Evolutionary conservation across 257 asterid genomes (phyloP), one percentile per base, ranked within the genome.

Genomic region (Nicotiana paniculata): DNA sequence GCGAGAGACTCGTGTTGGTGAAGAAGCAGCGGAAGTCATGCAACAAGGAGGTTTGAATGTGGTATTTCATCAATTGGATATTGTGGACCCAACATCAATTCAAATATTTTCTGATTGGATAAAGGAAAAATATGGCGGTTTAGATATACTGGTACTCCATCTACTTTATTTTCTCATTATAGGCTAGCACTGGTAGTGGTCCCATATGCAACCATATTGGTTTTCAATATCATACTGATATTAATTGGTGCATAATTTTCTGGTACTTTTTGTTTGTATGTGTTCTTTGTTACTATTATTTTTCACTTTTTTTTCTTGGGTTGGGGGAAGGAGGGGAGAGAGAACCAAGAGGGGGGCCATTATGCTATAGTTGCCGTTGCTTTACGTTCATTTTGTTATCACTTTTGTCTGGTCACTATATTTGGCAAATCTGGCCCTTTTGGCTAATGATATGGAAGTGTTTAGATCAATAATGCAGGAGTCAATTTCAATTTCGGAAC

Each of bases 381-480:
- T 67, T 69, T 54, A 4, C 48, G 9, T 30, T 17, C 77, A 18
- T 46, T 21, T 28, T 48, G 11, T 46, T 3, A 43, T 57, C 67
- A 3, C 0, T 54, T 51, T 54, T 43, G 15, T 57, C 18, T 58
- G 39, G 15, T 7, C 61, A 57, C 63, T 68, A 4, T 59, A 11
- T 26, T 81, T 77, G 58, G 10, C 48, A 18, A 70, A 26, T 55
- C 18, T 67, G 12, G 46, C 8, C 26, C n/a, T 15, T 54, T 57
- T 46, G 24, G 39, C 59, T 84, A 87, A 83, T 76, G 59, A 18
- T 82, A 46, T 28, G 69, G 77, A 69, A 75, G 76, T 83, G 81
- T 89, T 57, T 81, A 95, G 99, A 88, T 95, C 63, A 95, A 93
- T 85, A 95, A 91, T 87, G 99, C 99, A 48, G 99, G 99, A 84